Percentiles rank a stretch among this genome's conserved stretches.
These are phyloP conservation scores for Eustoma russellianum DNA, from an alignment of 257 asterid species.

Conservation along the genomic window DNA sequence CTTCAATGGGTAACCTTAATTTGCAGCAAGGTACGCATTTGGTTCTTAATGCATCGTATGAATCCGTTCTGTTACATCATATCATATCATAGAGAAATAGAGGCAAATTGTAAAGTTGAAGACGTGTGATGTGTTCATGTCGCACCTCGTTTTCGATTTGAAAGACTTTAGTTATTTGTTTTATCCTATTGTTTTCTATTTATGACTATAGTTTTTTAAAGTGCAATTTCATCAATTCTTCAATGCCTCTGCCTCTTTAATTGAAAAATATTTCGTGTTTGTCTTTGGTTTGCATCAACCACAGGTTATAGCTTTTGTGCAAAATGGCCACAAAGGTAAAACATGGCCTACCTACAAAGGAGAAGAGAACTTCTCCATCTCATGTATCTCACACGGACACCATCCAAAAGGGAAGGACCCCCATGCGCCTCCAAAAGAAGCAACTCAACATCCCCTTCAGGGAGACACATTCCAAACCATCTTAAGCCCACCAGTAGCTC, in stretches of 20 bases:
- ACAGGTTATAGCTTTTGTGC: background rate
- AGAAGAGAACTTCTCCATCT: conserved; percentile 44
- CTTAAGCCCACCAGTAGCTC: conserved; percentile 46
- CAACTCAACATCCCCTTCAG: conserved; percentile 15
- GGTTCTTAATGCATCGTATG: background rate
- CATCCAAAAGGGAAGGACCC: conserved; percentile 15
- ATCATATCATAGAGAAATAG: too few relatives aligned
- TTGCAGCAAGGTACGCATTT: background rate
- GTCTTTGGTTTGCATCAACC: background rate
- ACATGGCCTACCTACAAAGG: conserved; percentile 30
- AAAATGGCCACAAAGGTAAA: conserved; percentile 49
- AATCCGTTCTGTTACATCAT: background rate
- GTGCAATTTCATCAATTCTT: too few relatives aligned
- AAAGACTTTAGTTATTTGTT: background rate
- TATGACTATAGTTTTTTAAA: background rate
- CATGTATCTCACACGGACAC: background rate
- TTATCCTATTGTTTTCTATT: background rate
- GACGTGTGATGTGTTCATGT: background rate
- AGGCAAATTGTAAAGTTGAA: too few relatives aligned
- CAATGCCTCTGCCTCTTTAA: too few relatives aligned
- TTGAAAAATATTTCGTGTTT: background rate
- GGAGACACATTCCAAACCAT: conserved; percentile 31
- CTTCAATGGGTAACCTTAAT: background rate
- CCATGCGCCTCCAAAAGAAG: conserved; percentile 16
- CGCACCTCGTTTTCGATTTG: too few relatives aligned